Evolutionary conservation across 306 rosid species (phyloP).

Genomic region (Sesbania bispinosa): DNA sequence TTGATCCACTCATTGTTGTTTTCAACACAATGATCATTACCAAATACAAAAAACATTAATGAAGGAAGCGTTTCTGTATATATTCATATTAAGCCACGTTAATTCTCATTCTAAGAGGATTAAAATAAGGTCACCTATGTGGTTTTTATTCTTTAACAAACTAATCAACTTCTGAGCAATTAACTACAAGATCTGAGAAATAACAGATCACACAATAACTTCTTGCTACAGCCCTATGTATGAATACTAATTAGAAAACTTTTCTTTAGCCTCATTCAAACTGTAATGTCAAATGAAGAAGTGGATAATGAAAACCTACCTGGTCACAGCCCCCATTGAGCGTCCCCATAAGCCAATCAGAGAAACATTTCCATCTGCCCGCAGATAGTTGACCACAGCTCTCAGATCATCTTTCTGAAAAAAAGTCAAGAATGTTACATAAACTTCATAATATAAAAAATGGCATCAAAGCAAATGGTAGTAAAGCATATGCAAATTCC

Average conservation of each 20-base stretch:
- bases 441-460: conserved; percentile 11
- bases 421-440: conserved; percentile 22
- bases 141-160: neutral
- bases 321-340: conserved; percentile 98
- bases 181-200: neutral
- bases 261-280: neutral
- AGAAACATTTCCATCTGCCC: conserved; percentile 89
- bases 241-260: neutral
- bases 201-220: conserved; percentile 1
- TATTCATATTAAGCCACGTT: neutral
- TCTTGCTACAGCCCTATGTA: neutral
- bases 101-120: neutral
- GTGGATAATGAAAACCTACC: conserved; percentile 59
- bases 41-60: neutral
- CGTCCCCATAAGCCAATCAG: conserved; percentile 99
- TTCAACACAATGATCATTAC: neutral
- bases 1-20: neutral
- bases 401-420: conserved; percentile 85
- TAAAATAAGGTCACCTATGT: neutral
- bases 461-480: neutral
- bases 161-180: neutral
- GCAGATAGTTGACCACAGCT: conserved; percentile 77
- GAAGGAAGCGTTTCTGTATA: neutral
- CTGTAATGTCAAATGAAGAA: conserved; percentile 21
- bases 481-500: neutral